Conservation (phyloP, 2,329 filamentous ascomycete genomes). For the Immersiporthe knoxdaviesiana region DNA sequence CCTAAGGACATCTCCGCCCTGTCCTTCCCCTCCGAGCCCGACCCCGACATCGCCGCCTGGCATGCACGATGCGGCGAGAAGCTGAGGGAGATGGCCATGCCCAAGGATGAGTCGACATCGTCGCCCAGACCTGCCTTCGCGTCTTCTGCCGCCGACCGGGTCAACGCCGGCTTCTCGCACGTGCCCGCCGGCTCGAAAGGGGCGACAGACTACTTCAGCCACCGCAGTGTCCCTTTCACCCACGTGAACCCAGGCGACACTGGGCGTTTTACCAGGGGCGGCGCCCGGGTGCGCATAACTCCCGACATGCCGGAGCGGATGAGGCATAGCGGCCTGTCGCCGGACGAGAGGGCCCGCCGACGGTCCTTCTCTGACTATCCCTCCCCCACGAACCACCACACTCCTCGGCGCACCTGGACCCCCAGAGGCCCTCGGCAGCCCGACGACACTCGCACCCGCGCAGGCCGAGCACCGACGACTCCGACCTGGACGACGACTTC, state of each 20-base stretch:
- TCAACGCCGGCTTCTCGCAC: constrained; percentile 26
- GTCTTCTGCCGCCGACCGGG: constrained; percentile 22
- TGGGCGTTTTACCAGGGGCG: constrained; percentile 37
- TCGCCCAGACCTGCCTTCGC: constrained; percentile 34
- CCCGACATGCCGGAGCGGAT: constrained; percentile 35
- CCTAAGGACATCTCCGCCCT: constrained; percentile 59
- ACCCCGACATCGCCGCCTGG: constrained; percentile 83
- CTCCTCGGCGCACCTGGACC: constrained; percentile 40
- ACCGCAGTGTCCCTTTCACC: constrained; percentile 43
- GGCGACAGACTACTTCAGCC: constrained; percentile 42
- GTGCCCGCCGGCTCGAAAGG: constrained; percentile 24
- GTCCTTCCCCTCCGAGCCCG: constrained; percentile 73
- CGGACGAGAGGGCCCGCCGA: constrained; percentile 48
- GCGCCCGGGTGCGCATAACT: constrained; percentile 23
- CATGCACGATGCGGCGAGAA: constrained; percentile 76
- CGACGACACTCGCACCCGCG: constrained; percentile 56
- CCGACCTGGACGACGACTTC: constrained; percentile 39
- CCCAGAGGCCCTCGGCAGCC: constrained; percentile 37
- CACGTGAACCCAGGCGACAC: constrained; percentile 46
- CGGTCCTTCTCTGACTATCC: constrained; percentile 58
- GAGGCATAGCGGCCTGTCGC: constrained; percentile 42
- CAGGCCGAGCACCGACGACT: constrained; percentile 48
- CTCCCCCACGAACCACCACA: constrained; percentile 41
- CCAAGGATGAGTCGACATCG: constrained; percentile 32
- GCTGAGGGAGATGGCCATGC: constrained; percentile 64